Evolutionary conservation across 106 monocot species (phyloP), one percentile per base, ranked within the genome.

Genomic region (Platanthera guangdongensis): DNA sequence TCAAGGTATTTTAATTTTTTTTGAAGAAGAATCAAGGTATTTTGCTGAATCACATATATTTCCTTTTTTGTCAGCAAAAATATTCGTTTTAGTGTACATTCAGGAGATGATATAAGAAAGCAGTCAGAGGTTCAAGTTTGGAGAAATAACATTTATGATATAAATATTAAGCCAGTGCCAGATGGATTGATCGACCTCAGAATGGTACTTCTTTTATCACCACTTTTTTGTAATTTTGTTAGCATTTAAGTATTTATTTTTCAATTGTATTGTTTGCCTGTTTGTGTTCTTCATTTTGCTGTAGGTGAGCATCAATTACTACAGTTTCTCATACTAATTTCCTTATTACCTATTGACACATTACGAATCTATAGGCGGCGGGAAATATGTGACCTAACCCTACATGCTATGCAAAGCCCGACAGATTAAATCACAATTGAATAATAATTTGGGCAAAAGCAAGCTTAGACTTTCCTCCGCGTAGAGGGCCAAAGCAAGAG

Each of bases 81-180:
- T 63, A 82, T 96, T 53, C 73, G 57, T 50, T 96, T 96, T 73
- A 76, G 82, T 65, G 79, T 81, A 16, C 83, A 93, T 22, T 96
- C 95, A 0, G 90, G 95, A 14, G 83, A 85, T 7, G 93, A 96
- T 60, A 84, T 96, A 51, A 74, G 81, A 32, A 90, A 89, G 68
- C 28, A 77, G 9, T 87, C 93, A 7, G 95, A 93, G 75, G 92
- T 96, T 62, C 90, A 96, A 80, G 88, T 96, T 0, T 96, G 92
- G 90, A 95, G 79, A 45, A 84, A 78, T 39, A 47, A 68, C 28
- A 74, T 93, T 52, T 93, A 92, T 16, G 84, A 84, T 47, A 0
- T 13, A 2, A 73, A 74, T 50, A 8, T 78, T 6, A 76, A 82
- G 51, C 85, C 88, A 0, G 77, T 82, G 15, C 60, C 77, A 11